Percentiles rank a stretch among this genome's conserved stretches.
These are phyloP conservation scores for Dryas integrifolia DNA, from an alignment of 331 rosid genomes.

Conservation along the genomic window DNA sequence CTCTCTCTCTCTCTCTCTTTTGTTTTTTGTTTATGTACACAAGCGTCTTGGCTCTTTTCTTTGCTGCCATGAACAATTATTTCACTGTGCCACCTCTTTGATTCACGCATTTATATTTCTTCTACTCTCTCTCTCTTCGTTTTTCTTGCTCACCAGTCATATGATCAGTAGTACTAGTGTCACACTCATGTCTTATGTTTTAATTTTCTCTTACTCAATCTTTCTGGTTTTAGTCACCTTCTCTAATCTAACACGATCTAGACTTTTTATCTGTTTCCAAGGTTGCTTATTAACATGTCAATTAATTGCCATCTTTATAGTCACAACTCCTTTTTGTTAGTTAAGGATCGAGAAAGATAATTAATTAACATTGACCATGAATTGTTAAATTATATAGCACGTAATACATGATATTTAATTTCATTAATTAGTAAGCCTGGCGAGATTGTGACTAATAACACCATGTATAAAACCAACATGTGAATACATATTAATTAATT, in stretches of 20 bases:
- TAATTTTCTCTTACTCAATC: conserved; percentile 10
- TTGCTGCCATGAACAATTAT: conserved; percentile 25
- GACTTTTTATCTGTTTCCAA: conserved; percentile 29
- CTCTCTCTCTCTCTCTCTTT: not conserved
- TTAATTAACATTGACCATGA: not conserved
- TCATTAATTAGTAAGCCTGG: not conserved
- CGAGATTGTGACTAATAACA: conserved; percentile 7
- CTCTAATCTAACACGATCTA: conserved; percentile 20
- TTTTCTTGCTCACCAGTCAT: not conserved
- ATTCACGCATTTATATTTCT: conserved; percentile 22
- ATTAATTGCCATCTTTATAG: conserved; percentile 12
- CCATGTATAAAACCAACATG: not conserved
- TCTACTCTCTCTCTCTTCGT: not conserved
- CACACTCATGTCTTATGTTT: conserved; percentile 18
- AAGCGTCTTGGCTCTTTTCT: conserved; percentile 18
- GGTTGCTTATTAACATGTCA: conserved; percentile 16
- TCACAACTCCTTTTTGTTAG: not conserved
- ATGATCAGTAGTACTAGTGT: not conserved
- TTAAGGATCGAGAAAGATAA: not conserved
- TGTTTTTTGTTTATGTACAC: conserved; percentile 6
- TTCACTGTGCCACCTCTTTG: conserved; percentile 22
- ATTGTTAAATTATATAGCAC: conserved; percentile 1
- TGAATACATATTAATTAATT: not conserved
- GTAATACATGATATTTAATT: not conserved
- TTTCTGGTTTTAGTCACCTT: conserved; percentile 24